These are phyloP conservation scores for Rhynchosporium graminicola DNA, from an alignment of 2,329 filamentous ascomycete species.

Conservation along the genomic window DNA sequence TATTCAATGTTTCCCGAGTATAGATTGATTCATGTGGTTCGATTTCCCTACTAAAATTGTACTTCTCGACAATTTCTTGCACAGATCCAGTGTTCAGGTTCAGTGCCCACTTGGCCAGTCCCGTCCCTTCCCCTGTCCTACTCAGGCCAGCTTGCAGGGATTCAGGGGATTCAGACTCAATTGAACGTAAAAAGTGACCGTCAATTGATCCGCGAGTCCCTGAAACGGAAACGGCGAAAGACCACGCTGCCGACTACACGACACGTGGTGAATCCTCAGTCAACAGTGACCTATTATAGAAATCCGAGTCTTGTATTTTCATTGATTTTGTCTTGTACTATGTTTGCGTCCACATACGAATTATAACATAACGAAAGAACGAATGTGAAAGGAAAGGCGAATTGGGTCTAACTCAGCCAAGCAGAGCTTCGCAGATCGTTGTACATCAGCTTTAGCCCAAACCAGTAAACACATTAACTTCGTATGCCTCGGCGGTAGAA, in stretches of 20 bases:
- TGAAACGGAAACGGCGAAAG: slow-evolving; percentile 18
- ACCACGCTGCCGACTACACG: slow-evolving; percentile 9
- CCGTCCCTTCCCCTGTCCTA: neutral
- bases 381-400: neutral
- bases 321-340: neutral
- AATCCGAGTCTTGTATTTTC: neutral
- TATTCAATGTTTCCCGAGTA: too few relatives aligned
- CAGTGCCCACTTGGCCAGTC: too few relatives aligned
- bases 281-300: neutral
- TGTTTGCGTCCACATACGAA: neutral
- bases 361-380: neutral
- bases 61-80: too few relatives aligned
- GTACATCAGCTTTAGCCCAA: neutral
- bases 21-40: too few relatives aligned
- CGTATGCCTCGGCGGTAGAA: slow-evolving; percentile 41
- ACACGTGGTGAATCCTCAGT: slow-evolving; percentile 19
- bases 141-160: neutral
- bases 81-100: too few relatives aligned
- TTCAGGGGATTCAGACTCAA: too few relatives aligned
- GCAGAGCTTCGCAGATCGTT: neutral
- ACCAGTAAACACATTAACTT: slow-evolving; percentile 1
- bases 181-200: slow-evolving; percentile 8
- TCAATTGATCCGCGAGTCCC: slow-evolving; percentile 8
- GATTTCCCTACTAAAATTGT: too few relatives aligned
- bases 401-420: neutral